Evolutionary conservation across 345 rosid species (phyloP).

Genomic region (Lepidium aucheri): DNA sequence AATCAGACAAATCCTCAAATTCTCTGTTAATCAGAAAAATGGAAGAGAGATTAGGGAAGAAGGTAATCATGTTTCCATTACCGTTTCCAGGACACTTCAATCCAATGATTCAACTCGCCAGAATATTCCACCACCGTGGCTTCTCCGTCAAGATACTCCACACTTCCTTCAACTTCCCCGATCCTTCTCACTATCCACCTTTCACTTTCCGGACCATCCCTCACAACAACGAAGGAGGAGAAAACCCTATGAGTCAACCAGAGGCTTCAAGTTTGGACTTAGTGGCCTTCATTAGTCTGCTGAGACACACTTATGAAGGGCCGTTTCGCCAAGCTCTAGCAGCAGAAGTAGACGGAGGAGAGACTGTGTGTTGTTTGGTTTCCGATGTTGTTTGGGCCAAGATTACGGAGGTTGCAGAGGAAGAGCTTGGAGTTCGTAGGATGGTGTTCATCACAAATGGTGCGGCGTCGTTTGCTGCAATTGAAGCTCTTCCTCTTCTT

Average conservation of each 20-base stretch:
- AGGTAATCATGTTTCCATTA: conserved; percentile 40
- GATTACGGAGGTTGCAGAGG: conserved; percentile 37
- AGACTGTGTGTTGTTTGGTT: conserved; percentile 36
- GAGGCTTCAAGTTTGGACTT: conserved; percentile 1
- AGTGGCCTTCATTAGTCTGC: conserved; percentile 5
- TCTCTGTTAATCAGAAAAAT: not conserved
- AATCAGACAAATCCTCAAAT: not conserved
- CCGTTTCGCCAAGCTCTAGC: conserved; percentile 33
- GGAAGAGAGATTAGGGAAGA: conserved; percentile 17
- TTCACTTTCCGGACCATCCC: conserved; percentile 40
- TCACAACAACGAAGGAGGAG: conserved; percentile 5
- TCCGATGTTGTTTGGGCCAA: conserved; percentile 37
- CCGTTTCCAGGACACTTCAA: conserved; percentile 56
- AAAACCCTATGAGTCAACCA: not conserved
- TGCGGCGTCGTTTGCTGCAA: conserved; percentile 23
- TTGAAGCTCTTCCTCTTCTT: conserved; percentile 3
- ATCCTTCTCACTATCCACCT: conserved; percentile 34
- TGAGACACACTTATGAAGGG: conserved; percentile 27
- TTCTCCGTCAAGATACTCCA: conserved; percentile 48
- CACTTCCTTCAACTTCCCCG: conserved; percentile 44
- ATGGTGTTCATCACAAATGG: conserved; percentile 37
- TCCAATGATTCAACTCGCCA: conserved; percentile 55
- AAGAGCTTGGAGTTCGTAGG: conserved; percentile 29
- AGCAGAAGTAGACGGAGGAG: conserved; percentile 24
- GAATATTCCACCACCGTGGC: conserved; percentile 39